These are phyloP conservation scores for Suhomyces sp. DNA, from an alignment of 805 yeast species.

Conservation along the genomic window DNA sequence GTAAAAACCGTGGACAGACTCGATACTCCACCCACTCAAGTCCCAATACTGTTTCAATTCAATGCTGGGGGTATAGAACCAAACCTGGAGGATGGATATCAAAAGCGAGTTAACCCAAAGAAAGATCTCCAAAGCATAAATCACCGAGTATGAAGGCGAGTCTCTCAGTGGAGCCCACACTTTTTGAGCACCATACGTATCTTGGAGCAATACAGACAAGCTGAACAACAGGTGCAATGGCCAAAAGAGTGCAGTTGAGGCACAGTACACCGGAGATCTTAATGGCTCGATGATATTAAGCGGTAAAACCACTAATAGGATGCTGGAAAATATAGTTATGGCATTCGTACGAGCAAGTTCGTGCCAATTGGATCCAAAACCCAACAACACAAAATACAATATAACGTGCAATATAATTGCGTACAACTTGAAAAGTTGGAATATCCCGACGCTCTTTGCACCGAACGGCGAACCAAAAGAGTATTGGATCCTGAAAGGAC, in stretches of 20 bases:
- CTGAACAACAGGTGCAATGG: conserved; percentile 2
- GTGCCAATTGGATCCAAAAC: not conserved
- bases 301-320: conserved; percentile 31
- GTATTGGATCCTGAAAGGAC: conserved; percentile 20
- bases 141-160: not conserved
- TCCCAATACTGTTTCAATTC: conserved; percentile 10
- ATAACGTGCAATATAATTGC: conserved; percentile 5
- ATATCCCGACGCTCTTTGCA: conserved; percentile 6
- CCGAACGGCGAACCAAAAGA: conserved; percentile 18
- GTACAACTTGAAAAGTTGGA: conserved; percentile 6
- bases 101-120: not conserved
- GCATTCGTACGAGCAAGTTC: not conserved
- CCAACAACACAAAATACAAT: not conserved
- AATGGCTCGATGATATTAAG: conserved; percentile 44
- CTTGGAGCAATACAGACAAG: conserved; percentile 4
- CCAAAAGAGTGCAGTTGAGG: conserved; percentile 43
- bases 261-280: conserved; percentile 34
- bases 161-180: conserved; percentile 1
- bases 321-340: not conserved
- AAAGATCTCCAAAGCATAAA: conserved; percentile 4
- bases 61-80: conserved; percentile 8
- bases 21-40: conserved; percentile 6
- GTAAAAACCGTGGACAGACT: conserved; percentile 13
- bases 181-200: conserved; percentile 6
- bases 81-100: conserved; percentile 1